phyloP scores from a whole-genome alignment of 495 filamentous ascomycete genomes.

The Lindgomyces ingoldianus region DNA sequence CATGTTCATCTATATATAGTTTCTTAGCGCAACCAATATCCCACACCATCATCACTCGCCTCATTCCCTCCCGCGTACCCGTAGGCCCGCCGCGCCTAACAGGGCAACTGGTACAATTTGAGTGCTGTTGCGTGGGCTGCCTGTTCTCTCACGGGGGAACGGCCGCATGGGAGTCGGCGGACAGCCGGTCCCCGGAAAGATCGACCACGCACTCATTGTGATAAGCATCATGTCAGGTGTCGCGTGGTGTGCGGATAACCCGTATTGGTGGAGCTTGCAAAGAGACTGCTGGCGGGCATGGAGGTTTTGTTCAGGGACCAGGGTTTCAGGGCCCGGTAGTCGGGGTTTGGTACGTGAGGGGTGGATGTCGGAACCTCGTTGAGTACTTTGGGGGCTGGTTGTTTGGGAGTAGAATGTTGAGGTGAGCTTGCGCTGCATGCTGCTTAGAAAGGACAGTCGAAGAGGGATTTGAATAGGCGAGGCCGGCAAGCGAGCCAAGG shows the following conservation, averaged over 20 bases:
- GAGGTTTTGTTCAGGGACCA: background rate
- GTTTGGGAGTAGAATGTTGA: too few species aligned
- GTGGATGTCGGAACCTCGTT: background rate
- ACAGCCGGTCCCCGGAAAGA: background rate
- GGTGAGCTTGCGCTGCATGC: background rate
- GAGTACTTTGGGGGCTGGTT: background rate
- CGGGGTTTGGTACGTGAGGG: background rate
- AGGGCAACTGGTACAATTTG: too few species aligned
- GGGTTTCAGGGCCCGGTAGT: conserved; percentile 1
- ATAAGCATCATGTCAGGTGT: conserved; percentile 4
- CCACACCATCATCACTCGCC: background rate
- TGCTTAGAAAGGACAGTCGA: background rate
- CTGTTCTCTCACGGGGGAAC: background rate
- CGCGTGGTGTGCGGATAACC: background rate
- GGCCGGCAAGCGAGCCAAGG: background rate
- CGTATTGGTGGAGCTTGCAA: background rate
- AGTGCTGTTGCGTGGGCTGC: too few species aligned
- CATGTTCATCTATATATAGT: background rate
- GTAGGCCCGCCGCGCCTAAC: too few species aligned
- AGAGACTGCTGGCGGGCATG: background rate
- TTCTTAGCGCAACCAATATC: background rate
- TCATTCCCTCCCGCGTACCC: background rate
- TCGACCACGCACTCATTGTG: background rate
- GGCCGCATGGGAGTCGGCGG: too few species aligned
- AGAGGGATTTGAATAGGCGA: background rate